A percentile compares a stretch with the other conserved stretches of the same genome.
Evolutionary conservation across 23 red algal genomes (phyloP).

Genomic region (Gracilariopsis chorda): DNA sequence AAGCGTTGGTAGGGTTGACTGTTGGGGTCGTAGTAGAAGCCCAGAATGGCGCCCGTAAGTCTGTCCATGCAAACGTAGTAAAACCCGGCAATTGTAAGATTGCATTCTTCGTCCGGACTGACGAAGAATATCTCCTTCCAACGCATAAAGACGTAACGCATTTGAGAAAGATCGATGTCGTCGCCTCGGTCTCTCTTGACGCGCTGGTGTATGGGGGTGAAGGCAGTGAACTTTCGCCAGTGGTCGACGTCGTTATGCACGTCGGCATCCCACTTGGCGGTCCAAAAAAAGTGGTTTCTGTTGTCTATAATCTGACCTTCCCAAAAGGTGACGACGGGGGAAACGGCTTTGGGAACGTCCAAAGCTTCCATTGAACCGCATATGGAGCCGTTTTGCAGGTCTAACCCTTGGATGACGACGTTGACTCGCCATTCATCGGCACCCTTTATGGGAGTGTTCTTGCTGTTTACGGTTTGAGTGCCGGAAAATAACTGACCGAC

Average conservation of each 20-base stretch:
- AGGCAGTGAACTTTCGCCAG: conserved; percentile 66
- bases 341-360: conserved; percentile 58
- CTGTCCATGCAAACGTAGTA: conserved; percentile 76
- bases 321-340: conserved; percentile 83
- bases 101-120: conserved; percentile 59
- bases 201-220: conserved; percentile 25
- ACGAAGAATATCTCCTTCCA: conserved; percentile 88
- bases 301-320: conserved; percentile 83
- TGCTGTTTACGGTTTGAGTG: conserved; percentile 49
- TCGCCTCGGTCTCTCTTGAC: conserved; percentile 30
- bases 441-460: conserved; percentile 3
- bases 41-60: conserved; percentile 59
- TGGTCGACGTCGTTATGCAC: conserved; percentile 56
- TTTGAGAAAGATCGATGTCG: conserved; percentile 46
- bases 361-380: conserved; percentile 80
- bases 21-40: conserved; percentile 72
- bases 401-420: conserved; percentile 64
- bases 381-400: conserved; percentile 42
- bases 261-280: conserved; percentile 61
- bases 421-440: conserved; percentile 66
- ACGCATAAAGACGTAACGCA: conserved; percentile 75
- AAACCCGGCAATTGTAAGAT: conserved; percentile 81
- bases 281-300: conserved; percentile 65
- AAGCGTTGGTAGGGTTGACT: conserved; percentile 76
- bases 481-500: conserved; percentile 52